Percentiles rank a stretch among this genome's conserved stretches.
Evolutionary conservation across 768 basidiomycete genomes (phyloP).

Genomic region (Lepiota brunneoincarnata): DNA sequence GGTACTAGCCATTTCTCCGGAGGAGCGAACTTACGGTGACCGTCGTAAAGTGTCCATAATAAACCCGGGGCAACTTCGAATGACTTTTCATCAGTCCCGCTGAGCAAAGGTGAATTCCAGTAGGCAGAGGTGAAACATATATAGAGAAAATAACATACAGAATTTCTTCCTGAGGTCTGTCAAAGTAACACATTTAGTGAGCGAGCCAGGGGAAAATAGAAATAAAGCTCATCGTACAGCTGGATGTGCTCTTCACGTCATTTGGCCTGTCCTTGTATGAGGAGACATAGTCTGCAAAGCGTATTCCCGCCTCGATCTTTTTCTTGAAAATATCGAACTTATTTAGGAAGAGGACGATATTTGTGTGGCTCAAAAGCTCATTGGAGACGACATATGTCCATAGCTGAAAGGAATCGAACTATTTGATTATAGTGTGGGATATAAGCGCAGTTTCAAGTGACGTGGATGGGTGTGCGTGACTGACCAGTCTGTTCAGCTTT

Average conservation of each 20-base stretch:
- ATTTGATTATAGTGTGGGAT: neutral
- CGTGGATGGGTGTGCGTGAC: conserved; percentile 11
- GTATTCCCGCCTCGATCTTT: conserved; percentile 65
- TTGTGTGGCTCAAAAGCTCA: conserved; percentile 65
- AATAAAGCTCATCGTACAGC: conserved; percentile 47
- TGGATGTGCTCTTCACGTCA: conserved; percentile 63
- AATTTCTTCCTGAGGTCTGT: conserved; percentile 32
- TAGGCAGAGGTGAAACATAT: neutral
- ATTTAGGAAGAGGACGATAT: conserved; percentile 79
- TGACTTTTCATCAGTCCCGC: conserved; percentile 42
- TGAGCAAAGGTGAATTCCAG: conserved; percentile 13
- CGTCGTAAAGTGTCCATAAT: conserved; percentile 66
- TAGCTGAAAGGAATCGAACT: conserved; percentile 77
- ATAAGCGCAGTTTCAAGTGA: conserved; percentile 3
- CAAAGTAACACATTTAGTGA: conserved; percentile 26
- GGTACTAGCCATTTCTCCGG: neutral
- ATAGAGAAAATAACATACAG: conserved; percentile 26
- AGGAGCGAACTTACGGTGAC: conserved; percentile 48
- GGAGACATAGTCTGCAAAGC: conserved; percentile 64
- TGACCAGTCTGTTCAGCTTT: conserved; percentile 58
- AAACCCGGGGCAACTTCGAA: conserved; percentile 43
- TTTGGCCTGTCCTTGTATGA: conserved; percentile 70
- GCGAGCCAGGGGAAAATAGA: neutral
- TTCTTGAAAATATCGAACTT: conserved; percentile 73
- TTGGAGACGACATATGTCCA: conserved; percentile 76